phyloP scores from a whole-genome alignment of 116 monocot species.

The Zostera marina region DNA sequence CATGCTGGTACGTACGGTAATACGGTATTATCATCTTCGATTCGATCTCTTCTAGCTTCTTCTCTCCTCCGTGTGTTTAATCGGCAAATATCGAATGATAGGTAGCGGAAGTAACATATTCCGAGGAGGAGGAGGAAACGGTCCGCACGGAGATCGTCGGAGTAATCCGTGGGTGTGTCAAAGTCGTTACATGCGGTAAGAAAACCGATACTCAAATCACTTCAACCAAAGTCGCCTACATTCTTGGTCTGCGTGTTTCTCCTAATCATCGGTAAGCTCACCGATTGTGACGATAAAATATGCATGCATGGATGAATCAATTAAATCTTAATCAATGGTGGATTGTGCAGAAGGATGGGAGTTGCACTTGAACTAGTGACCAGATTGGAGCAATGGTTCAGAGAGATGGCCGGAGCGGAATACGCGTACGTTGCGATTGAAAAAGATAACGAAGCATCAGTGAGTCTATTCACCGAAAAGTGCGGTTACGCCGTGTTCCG shows the following conservation, averaged over 20 bases:
- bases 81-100: background rate
- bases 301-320: too few relatives aligned
- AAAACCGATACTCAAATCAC: constrained; percentile 14
- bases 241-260: constrained; percentile 86
- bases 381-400: constrained; percentile 66
- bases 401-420: constrained; percentile 42
- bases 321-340: too few relatives aligned
- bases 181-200: constrained; percentile 53
- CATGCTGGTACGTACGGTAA: constrained; percentile 39
- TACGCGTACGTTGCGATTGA: constrained; percentile 95
- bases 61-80: background rate
- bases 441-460: constrained; percentile 64
- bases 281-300: too few relatives aligned
- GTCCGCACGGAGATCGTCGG: constrained; percentile 50
- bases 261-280: constrained; percentile 45
- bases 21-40: too few relatives aligned
- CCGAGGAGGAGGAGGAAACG: background rate
- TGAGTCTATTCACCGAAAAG: constrained; percentile 46
- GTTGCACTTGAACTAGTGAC: constrained; percentile 46
- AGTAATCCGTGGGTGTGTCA: constrained; percentile 70
- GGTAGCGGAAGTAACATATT: constrained; percentile 49
- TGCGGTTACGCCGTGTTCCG: constrained; percentile 80
- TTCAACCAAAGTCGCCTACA: constrained; percentile 41
- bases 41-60: background rate
- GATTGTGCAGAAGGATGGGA: constrained; percentile 72